Evolutionary conservation across 139 green algal species (phyloP), one percentile per base, ranked within the genome.

Genomic region (Edaphochlamys debaryana): DNA sequence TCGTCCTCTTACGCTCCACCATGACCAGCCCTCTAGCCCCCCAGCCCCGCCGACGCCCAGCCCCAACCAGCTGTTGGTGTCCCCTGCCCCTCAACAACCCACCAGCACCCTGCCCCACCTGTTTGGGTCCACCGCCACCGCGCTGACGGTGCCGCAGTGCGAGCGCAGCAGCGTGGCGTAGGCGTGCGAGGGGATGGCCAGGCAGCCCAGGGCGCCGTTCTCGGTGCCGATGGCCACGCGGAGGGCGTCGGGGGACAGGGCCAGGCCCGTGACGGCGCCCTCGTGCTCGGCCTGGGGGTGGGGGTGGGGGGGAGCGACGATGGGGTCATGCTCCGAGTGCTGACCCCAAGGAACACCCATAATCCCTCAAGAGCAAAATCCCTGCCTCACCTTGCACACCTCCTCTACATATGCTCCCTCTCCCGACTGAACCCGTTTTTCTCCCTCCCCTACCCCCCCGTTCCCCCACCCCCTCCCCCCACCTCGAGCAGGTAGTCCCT

Each of bases 401-500:
- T n/a, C n/a, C n/a, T n/a, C n/a, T n/a, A n/a, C n/a, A n/a, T n/a
- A n/a, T n/a, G n/a, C n/a, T n/a, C n/a, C n/a, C n/a, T n/a, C n/a
- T n/a, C n/a, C n/a, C n/a, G n/a, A n/a, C n/a, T n/a, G n/a, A n/a
- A n/a, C n/a, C n/a, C n/a, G n/a, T n/a, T n/a, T n/a, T n/a, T n/a
- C n/a, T n/a, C n/a, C n/a, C n/a, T n/a, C n/a, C n/a, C n/a, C n/a
- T n/a, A n/a, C n/a, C n/a, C n/a, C n/a, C n/a, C n/a, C n/a, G n/a
- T n/a, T n/a, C n/a, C n/a, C n/a, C n/a, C n/a, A n/a, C n/a, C n/a
- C n/a, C n/a, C n/a, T 34, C 32, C 45, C 45, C 86, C 29, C 25
- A 93, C 90, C 89, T 97, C 91, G 48, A 95, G 71, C 38, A 97
- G 89, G 85, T 92, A 95, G 74, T 94, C 91, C 32, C 75, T 82